phyloP scores from a whole-genome alignment of 2,329 filamentous ascomycete species.

The Verticillium zaregamsianum region DNA sequence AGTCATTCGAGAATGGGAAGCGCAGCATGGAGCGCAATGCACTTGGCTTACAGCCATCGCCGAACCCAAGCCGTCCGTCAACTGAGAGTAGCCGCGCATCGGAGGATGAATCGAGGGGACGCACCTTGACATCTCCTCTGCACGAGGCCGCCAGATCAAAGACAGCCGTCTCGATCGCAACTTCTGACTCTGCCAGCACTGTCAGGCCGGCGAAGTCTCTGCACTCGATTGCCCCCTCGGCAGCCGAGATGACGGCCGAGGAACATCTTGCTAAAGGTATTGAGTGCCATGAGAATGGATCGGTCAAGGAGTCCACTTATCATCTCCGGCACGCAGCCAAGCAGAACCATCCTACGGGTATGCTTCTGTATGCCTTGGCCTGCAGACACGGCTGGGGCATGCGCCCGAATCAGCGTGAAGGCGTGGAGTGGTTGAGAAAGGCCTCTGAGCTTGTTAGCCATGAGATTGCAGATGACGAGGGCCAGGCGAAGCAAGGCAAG shows the following conservation, averaged over 20 bases:
- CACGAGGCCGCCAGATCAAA: constrained; percentile 36
- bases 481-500: constrained; percentile 58
- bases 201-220: constrained; percentile 40
- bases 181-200: constrained; percentile 53
- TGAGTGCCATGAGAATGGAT: constrained; percentile 80
- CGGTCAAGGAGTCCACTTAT: constrained; percentile 90
- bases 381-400: constrained; percentile 98
- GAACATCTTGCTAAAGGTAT: constrained; percentile 90
- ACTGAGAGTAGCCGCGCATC: constrained; percentile 38
- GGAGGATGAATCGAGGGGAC: constrained; percentile 45
- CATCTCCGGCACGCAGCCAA: constrained; percentile 86
- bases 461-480: constrained; percentile 80
- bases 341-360: constrained; percentile 82
- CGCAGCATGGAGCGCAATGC: constrained; percentile 39
- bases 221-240: constrained; percentile 47
- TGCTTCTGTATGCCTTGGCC: constrained; percentile 92
- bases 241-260: constrained; percentile 72
- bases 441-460: constrained; percentile 80
- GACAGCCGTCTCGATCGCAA: constrained; percentile 43
- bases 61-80: constrained; percentile 40
- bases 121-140: constrained; percentile 30
- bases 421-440: constrained; percentile 86
- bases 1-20: constrained; percentile 47
- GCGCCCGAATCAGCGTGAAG: constrained; percentile 85
- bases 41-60: constrained; percentile 36